phyloP scores from a whole-genome alignment of 2,329 filamentous ascomycete genomes.

The Xylariales sp. region DNA sequence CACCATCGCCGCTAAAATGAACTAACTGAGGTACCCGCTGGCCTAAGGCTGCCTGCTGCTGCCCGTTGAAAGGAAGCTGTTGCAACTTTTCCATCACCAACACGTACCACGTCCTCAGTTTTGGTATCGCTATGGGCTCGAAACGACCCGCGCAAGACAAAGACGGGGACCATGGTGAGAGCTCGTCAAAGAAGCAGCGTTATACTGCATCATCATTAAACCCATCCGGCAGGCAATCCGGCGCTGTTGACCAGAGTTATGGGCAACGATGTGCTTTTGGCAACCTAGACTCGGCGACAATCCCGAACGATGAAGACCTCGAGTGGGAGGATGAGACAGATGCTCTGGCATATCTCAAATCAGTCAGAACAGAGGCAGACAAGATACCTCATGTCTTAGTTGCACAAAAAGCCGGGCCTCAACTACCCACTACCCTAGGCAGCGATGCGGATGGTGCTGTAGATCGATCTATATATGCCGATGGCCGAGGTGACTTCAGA shows the following conservation, averaged over 20 bases:
- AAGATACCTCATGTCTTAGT: constrained; percentile 68
- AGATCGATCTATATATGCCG: constrained; percentile 42
- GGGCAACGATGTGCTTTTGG: constrained; percentile 58
- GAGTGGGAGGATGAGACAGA: constrained; percentile 54
- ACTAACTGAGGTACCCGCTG: too few relatives aligned
- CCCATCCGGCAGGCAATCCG: constrained; percentile 7
- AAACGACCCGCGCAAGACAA: constrained; percentile 20
- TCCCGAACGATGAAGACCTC: constrained; percentile 36
- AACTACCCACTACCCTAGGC: constrained; percentile 32
- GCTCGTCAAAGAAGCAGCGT: constrained; percentile 15
- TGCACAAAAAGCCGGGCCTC: constrained; percentile 53
- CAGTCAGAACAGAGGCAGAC: constrained; percentile 67
- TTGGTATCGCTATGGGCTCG: constrained; percentile 11
- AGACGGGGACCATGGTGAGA: too few relatives aligned
- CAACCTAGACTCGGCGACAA: constrained; percentile 39
- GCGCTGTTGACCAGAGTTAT: constrained; percentile 42
- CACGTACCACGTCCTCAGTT: too few relatives aligned
- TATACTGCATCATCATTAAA: constrained; percentile 8
- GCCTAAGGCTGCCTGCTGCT: too few relatives aligned
- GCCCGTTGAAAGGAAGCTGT: too few relatives aligned
- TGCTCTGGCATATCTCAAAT: constrained; percentile 53
- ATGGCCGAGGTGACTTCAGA: constrained; percentile 46
- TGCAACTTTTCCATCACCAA: too few relatives aligned
- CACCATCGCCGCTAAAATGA: too few relatives aligned
- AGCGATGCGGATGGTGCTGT: constrained; percentile 22